Base-by-base conservation (phyloP, 1,284 basidiomycete genomes). In the Tylopilus sp. region DNA sequence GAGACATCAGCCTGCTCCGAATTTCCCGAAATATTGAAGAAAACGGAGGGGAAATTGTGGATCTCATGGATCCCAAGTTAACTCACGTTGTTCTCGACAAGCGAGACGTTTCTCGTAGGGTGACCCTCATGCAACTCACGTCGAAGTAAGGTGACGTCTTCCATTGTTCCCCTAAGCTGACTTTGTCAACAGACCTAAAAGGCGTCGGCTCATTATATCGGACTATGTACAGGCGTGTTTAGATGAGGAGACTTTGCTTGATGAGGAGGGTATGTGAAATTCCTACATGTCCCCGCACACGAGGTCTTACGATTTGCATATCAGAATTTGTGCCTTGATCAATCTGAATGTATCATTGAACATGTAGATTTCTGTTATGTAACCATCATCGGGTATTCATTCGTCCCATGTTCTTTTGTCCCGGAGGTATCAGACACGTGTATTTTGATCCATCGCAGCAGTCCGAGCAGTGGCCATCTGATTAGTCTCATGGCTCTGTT, bases 71-170 rank as follows among this genome's bases (percentile, higher is more conserved):
- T 45, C 76, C 82, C 7, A 88, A 85, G 59, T 71, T 96, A 29
- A 95, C 93, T 0, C 93, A 96, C 65, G 71, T 96, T 35, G 73
- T 96, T 35, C 66, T 93, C 50, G 88, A 94, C 67, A 86, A 86
- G 65, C 77, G 84, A 11, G 89, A 92, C 54, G 74, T 74, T 41
- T 81, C 77, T 52, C 79, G 91, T 34, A 81, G 91, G 44, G 65
- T 79, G 35, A 79, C 84, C 49, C 71, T 94, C 46, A 81, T 84
- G 59, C 79, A 79, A 56, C 75, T 76, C 45, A 91, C 89, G 9
- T 78, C 85, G 10, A 76, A 82, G 89, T 91, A 55, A 54, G 73
- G 61, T 25, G 12, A 12, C 18, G 2, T 34, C 15, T 41, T 49
- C 33, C 16, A 21, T 15, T 15, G 33, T 11, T 41, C 10, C 31